Evolutionary conservation across 768 basidiomycete genomes (phyloP).

Genomic region (Polyporus arcularius): DNA sequence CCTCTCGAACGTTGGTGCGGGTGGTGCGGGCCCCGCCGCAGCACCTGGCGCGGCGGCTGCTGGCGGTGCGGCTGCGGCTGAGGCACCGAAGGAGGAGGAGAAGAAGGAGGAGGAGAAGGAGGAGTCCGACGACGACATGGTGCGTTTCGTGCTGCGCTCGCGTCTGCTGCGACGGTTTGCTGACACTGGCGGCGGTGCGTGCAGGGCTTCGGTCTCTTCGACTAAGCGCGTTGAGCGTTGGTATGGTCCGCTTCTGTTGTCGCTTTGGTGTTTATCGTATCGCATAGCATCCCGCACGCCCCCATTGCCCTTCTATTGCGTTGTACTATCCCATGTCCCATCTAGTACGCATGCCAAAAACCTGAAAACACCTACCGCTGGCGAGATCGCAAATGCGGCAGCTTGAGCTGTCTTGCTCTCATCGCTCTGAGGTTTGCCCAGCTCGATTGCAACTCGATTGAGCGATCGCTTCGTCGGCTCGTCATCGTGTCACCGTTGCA

Average conservation of each 20-base stretch:
- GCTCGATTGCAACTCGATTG: no score
- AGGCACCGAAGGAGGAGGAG: slow-evolving; percentile 75
- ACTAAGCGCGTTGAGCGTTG: slow-evolving; percentile 44
- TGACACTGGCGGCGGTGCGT: not conserved
- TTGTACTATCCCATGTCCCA: slow-evolving; percentile 16
- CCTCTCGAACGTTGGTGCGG: slow-evolving; percentile 88
- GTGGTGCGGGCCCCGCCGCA: slow-evolving; percentile 77
- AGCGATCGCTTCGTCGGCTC: no score
- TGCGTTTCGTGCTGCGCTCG: slow-evolving; percentile 35
- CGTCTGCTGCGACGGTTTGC: not conserved
- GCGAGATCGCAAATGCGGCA: no score
- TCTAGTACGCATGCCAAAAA: slow-evolving; percentile 15
- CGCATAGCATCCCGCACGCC: slow-evolving; percentile 19
- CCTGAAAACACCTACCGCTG: slow-evolving; percentile 9
- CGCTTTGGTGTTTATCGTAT: slow-evolving; percentile 15
- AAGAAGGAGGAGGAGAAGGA: slow-evolving; percentile 89
- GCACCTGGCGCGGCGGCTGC: slow-evolving; percentile 54
- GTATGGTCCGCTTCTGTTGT: not conserved
- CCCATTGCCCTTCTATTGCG: slow-evolving; percentile 7
- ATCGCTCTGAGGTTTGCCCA: no score
- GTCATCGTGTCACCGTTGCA: no score
- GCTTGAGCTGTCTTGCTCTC: no score
- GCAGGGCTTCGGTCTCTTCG: slow-evolving; percentile 96
- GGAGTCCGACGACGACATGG: slow-evolving; percentile 91
- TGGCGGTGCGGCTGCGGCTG: slow-evolving; percentile 63